Evolutionary conservation across 2,329 filamentous ascomycete genomes (phyloP).

Genomic region (Chaetomiaceae sp.): DNA sequence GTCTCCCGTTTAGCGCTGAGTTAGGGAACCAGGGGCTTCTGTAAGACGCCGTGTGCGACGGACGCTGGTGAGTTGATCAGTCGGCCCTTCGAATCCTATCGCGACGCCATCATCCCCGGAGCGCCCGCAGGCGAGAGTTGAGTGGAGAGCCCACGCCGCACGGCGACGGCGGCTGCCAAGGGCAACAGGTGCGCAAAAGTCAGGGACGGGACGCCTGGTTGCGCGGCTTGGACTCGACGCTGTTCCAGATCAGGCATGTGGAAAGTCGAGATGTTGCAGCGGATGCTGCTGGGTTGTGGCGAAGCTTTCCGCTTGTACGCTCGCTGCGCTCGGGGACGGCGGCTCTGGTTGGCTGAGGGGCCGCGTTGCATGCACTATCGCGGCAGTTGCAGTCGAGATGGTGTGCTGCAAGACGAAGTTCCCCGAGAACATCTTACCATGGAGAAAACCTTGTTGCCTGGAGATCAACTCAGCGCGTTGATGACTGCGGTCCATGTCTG

Average conservation of each 20-base stretch:
- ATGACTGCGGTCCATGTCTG: too few species aligned
- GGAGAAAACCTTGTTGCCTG: constrained; percentile 13
- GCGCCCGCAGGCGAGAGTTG: neutral
- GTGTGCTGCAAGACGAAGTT: constrained; percentile 18
- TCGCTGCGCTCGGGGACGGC: constrained; percentile 10
- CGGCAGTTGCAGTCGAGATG: constrained; percentile 20
- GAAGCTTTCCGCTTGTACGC: constrained; percentile 16
- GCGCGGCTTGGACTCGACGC: neutral
- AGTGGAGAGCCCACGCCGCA: neutral
- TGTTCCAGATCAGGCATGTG: constrained; percentile 14
- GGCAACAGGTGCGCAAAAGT: constrained; percentile 5
- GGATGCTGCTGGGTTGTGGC: constrained; percentile 13
- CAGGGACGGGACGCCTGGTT: constrained; percentile 4
- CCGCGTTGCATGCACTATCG: constrained; percentile 18
- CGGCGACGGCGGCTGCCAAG: constrained; percentile 10
- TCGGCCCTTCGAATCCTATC: neutral
- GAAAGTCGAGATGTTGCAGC: neutral
- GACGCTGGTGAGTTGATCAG: too few species aligned
- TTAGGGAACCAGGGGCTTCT: neutral
- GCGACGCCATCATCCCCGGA: neutral
- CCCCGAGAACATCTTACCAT: too few species aligned
- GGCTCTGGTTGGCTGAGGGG: constrained; percentile 20
- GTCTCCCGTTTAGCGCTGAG: neutral
- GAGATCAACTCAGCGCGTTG: too few species aligned
- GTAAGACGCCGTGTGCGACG: neutral